Conservation (phyloP, 257 asterid species). For the Solanum paucissectum region DNA sequence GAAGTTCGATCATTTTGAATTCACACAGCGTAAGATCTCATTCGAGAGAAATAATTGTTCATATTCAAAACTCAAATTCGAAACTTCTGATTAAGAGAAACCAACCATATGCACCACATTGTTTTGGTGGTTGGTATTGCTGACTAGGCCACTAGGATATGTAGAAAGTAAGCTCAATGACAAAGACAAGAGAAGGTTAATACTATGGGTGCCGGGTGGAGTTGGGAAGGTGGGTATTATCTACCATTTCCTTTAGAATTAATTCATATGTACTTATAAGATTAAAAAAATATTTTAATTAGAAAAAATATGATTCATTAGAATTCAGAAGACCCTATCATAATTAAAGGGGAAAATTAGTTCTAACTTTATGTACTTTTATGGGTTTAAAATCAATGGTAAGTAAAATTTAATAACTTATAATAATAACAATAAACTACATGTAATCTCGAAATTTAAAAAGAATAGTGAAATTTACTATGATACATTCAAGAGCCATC, state of each 20-base stretch:
- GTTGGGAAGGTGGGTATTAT: background rate
- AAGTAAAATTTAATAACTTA: no score
- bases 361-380: background rate
- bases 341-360: background rate
- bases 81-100: no score
- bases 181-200: background rate
- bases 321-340: background rate
- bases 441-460: no score
- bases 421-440: no score
- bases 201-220: background rate
- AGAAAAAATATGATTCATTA: background rate
- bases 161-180: background rate
- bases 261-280: background rate
- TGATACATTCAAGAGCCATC: background rate
- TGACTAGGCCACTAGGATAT: background rate
- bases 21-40: fast-evolving
- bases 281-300: no score
- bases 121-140: background rate
- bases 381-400: background rate
- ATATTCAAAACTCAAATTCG: no score
- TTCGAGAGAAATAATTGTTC: no score
- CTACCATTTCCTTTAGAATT: background rate
- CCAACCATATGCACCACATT: background rate
- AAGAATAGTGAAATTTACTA: no score
- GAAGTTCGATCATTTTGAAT: no score